Evolutionary conservation across 2,329 filamentous ascomycete genomes (phyloP), one percentile per base, ranked within the genome.

Genomic region (Lasiodiplodia citricola): DNA sequence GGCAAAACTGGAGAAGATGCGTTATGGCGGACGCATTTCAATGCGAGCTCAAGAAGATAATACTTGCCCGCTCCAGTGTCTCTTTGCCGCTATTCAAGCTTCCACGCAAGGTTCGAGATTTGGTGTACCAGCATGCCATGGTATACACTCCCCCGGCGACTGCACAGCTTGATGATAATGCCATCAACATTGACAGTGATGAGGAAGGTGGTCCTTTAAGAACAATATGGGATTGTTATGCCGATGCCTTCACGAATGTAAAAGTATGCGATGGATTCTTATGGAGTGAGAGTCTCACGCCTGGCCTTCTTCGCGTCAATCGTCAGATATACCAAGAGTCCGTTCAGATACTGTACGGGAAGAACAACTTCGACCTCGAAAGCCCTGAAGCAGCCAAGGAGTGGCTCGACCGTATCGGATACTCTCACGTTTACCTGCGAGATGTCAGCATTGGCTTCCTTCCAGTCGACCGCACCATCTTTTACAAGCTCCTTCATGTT

Each of bases 71-170:
- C 6, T 21, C 11, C 0, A 10, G 4, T 37, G 3, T 4, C 3
- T 47, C 21, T 5, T 28, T 47, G 3, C 37, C 38, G 3, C 47
- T 60, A 7, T 14, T 47, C 7, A 31, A 47, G 4, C 25, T 60
- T 18, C 56, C 38, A 10, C 56, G 56, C 23, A 31, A 60, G 13
- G 25, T 60, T 6, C 56, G 56, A n/a, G 56, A 60, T 38, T 8
- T n/a, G 21, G 10, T 60, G 2, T 60, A 60, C 23, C 8, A 4
- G 21, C 18, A 60, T n/a, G 38, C 56, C 6, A 47, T 60, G 56
- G 38, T n/a, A n/a, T 57, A 37, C 54, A 51, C 13, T 21, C 21
- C 47, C 11, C 11, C 18, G 18, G 6, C 23, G 23, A 23, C 23
- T 23, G 23, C 3, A 23, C 23, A 51, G 28, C 25, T 16, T 16